Base-by-base conservation (phyloP, 2,329 filamentous ascomycete species). In the Hypoxylon sp. region DNA sequence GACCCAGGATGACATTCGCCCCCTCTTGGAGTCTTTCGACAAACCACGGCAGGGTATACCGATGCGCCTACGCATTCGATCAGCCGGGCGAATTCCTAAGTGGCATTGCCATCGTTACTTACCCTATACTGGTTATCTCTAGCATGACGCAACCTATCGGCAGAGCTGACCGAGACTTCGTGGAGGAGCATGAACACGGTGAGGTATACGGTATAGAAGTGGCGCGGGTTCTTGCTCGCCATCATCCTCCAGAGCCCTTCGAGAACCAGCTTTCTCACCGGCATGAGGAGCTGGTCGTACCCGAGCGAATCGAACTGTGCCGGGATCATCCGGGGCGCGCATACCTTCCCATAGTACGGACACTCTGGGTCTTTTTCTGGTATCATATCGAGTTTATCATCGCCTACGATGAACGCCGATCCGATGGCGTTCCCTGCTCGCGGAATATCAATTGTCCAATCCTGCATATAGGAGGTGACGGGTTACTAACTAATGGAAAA, bases 1-100 rank as follows among this genome's bases (percentile, higher is more conserved):
- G 78, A 10, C 77, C 75, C 1, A 87, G 80, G 28, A 86, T 75
- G 56, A 81, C 81, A 53, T 82, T 84, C 28, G 81, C 83, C 3
- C 83, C 79, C 11, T 80, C 75, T 14, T 86, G 84, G 1, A 86
- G 75, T 5, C 80, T 74, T 36, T 82, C 78, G 14, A 85, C 80
- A 59, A 82, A 83, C 0, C 45, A 14, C 0, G 78, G 77, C 6
- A 84, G 77, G 0, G 82, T 76, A 60, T 82, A 82, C 10, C 75
- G 76, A 11, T 30, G 23, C 5, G 30, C 13, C 60, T 65, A 49
- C 21, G n/a, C 21, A 38, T 67, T 19, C 32, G 5, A 48, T 56
- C n/a, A 62, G 50, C 9, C 28, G 17, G 30, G 11, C 6, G 34
- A 50, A 28, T n/a, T 9, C 2, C 45, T 34, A 10, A 21, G 11